Conservation (phyloP, 768 basidiomycete species). For the Dentipellis fragilis region DNA sequence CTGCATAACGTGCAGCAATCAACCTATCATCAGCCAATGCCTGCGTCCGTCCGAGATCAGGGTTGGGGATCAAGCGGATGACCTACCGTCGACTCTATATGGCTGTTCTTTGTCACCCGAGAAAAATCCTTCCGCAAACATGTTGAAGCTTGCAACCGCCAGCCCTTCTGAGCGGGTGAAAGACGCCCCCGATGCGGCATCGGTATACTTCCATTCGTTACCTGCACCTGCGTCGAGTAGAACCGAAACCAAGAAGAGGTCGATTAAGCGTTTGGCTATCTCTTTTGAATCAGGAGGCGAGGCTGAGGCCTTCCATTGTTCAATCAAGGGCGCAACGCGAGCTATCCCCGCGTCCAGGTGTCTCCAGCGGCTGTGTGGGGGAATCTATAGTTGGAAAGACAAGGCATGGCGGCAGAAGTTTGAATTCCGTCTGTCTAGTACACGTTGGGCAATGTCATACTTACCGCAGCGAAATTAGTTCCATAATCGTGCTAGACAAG, state of each 20-base stretch:
- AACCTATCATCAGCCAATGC: slow-evolving; percentile 4
- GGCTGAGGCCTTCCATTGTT: slow-evolving; percentile 38
- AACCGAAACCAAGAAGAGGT: slow-evolving; percentile 86
- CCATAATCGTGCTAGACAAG: slow-evolving; percentile 66
- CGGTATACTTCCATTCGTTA: slow-evolving; percentile 67
- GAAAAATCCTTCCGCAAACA: slow-evolving; percentile 82
- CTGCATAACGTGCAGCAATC: slow-evolving; percentile 26
- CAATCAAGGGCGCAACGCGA: slow-evolving; percentile 53
- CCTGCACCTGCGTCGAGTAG: slow-evolving; percentile 94
- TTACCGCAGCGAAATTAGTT: slow-evolving; percentile 49
- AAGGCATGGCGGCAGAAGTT: no score
- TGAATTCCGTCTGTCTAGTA: not conserved
- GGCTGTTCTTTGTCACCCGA: slow-evolving; percentile 54
- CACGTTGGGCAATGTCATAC: slow-evolving; percentile 14
- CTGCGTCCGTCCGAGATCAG: not conserved
- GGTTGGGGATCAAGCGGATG: slow-evolving; percentile 3
- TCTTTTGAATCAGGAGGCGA: slow-evolving; percentile 42
- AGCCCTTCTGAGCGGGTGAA: slow-evolving; percentile 74
- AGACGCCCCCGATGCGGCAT: slow-evolving; percentile 38
- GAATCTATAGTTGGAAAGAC: slow-evolving; percentile 40
- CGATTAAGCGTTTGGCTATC: slow-evolving; percentile 65
- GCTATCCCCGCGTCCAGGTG: slow-evolving; percentile 67
- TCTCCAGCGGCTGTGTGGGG: slow-evolving; percentile 84
- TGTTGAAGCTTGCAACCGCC: slow-evolving; percentile 82
- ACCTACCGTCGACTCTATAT: slow-evolving; percentile 71